Evolutionary conservation across 345 rosid genomes (phyloP), one percentile per base, ranked within the genome.

Genomic region (Camelina neglecta): DNA sequence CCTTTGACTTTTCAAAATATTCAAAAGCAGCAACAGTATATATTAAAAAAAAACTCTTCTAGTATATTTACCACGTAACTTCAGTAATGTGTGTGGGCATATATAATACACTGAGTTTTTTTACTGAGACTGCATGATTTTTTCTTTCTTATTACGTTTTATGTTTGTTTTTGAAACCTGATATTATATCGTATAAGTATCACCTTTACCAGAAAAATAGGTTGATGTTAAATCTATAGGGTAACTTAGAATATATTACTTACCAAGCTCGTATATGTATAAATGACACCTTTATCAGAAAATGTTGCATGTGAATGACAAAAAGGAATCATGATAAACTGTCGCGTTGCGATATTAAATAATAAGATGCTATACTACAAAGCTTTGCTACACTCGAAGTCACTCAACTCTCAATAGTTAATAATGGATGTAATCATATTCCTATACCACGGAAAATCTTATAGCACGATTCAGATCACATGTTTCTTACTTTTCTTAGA

Each of bases 381-480:
- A 29, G 5, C 31, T 29, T 48, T 48, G 53, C 15, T 60, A 35
- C 39, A 57, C 61, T 15, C 49, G 31, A 15, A 42, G 44, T 41
- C 12, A 1, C 44, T 41, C 20, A 3, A 72, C 60, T 49, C 36
- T 35, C 31, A 35, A 13, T 47, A 35, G 5, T 35, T 5, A 35
- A 13, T 47, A 35, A 8, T 71, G 49, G 67, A 36, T 60, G 51
- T 38, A 50, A 72, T 61, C 67, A 60, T 71, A 29, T 71, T 8
- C 69, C 29, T 29, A 67, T 24, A 16, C 33, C 44, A 24, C 60
- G 11, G 10, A 48, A 49, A 65, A 48, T 6, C 66, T 11, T 38
- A 60, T 2, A 10, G 8, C 60, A 72, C 29, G 60, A 72, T 36
- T 49, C 36, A 51, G 67, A 35, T 11, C 67, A 60, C 67, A 33